Evolutionary conservation across 1,284 basidiomycete genomes (phyloP), one percentile per base, ranked within the genome.

Genomic region (Pyrrhoderma noxium): DNA sequence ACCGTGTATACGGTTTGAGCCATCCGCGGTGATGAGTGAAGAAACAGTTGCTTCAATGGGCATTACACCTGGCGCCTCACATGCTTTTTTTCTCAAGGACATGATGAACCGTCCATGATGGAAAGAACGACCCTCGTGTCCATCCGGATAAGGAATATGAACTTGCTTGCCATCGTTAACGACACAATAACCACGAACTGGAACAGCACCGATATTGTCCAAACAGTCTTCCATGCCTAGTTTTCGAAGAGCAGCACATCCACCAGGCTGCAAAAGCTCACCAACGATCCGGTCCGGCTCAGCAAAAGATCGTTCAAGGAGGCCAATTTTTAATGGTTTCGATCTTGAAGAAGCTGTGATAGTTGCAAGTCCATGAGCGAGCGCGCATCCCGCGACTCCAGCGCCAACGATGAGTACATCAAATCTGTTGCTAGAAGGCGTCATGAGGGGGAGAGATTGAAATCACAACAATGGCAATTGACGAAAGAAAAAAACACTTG

Each of bases 231-330:
- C 79, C 60, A 99, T 68, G 1, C 93, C 94, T 16, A 99, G 79
- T 50, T 79, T 70, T 55, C 80, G 69, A 45, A 99, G 71, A 0
- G 92, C 85, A 2, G 75, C 73, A 18, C 94, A 84, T 3, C 96
- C 96, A 0, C 89, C 94, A 0, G 96, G 96, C 63, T 99, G 95
- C 18, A 99, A 73, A 1, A 99, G 81, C 68, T 99, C 96, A 35
- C 96, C 95, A 36, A 99, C 95, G 60, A 99, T 98, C 21, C 95
- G 80, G 74, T 98, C 93, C 0, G 96, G 95, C 66, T 94, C 88
- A 0, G 84, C 75, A 9, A 98, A 76, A 37, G 95, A 95, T 43
- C 93, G 80, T 68, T 96, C 92, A 55, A 96, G 70, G 2, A 95
- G 70, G 18, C 85, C 83, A 56, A 94, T 82, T n/a, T 79, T 80